Evolutionary conservation across 805 yeast species (phyloP), one percentile per base, ranked within the genome.

Genomic region (Teunomyces panamensis): DNA sequence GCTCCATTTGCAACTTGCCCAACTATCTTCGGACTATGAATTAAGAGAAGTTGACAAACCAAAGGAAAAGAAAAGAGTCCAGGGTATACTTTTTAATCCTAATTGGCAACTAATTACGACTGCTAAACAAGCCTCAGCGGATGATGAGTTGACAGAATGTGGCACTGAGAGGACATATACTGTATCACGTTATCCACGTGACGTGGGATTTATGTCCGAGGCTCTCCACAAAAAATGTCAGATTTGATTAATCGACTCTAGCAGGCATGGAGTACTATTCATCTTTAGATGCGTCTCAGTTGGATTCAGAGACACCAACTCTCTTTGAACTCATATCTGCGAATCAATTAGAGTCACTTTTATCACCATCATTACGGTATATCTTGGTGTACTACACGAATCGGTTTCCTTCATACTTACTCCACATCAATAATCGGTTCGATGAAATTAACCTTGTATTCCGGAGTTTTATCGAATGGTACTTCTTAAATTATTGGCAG

Each of bases 271-370:
- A 87, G 63, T 87, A 84, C 69, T 87, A 85, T 63, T 82, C 91
- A 2, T 80, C 90, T 1, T 71, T 89, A 42, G 89, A 87, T 64
- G 88, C 96, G 2, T 74, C 89, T 28, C 80, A 85, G 42, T 68
- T 89, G 53, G 91, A 87, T 57, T 74, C 84, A 2, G 84, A 81
- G 45, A 76, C 84, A 2, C 98, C 98, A 1, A 90, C 97, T 0
- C 71, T 92, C 2, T 92, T 91, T 64, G 99, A 92, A 71, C 77
- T 92, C 43, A 71, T 89, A 9, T 89, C 97, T 0, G 80, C 96
- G 0, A 77, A 79, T 49, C 96, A 92, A 67, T 75, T 92, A 24
- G 89, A 88, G 49, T 71, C 78, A 1, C 73, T 92, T 48, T 69
- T 92, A 30, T 83, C 96, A 0, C 96, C 97, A 0, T 87, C 97